Evolutionary conservation across 345 rosid species (phyloP).

Genomic region (Euphorbia pulcherrima): DNA sequence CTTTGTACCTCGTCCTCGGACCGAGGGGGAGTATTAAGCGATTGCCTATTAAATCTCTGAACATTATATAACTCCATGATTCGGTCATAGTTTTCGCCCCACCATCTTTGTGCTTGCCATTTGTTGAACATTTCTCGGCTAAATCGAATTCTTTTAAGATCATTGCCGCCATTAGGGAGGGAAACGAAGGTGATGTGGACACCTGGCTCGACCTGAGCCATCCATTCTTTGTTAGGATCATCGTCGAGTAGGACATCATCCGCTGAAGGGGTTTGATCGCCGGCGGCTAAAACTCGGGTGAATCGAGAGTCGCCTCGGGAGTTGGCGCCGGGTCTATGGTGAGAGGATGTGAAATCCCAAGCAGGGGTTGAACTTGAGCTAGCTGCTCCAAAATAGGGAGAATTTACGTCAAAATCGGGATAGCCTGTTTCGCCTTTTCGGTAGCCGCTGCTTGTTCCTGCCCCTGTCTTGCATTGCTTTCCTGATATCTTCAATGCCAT

Average conservation of each 20-base stretch:
- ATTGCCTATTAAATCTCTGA: slow-evolving; percentile 91
- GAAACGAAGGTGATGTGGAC: slow-evolving; percentile 92
- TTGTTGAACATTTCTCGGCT: slow-evolving; percentile 94
- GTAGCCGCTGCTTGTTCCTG: slow-evolving; percentile 55
- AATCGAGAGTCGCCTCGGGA: slow-evolving; percentile 52
- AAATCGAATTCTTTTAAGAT: slow-evolving; percentile 58
- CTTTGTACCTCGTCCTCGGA: slow-evolving; percentile 94
- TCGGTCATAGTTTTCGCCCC: slow-evolving; percentile 93
- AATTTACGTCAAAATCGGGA: slow-evolving; percentile 69
- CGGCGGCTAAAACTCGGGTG: slow-evolving; percentile 30
- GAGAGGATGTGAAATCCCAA: slow-evolving; percentile 72
- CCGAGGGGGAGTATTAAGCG: slow-evolving; percentile 85
- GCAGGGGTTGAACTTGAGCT: slow-evolving; percentile 90
- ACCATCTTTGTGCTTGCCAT: slow-evolving; percentile 98
- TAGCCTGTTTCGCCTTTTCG: slow-evolving; percentile 57
- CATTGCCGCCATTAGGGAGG: slow-evolving; percentile 87
- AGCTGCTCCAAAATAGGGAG: slow-evolving; percentile 60
- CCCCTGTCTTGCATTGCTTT: slow-evolving; percentile 82
- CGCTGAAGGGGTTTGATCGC: slow-evolving; percentile 48
- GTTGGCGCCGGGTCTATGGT: slow-evolving; percentile 29
- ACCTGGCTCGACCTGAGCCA: slow-evolving; percentile 99
- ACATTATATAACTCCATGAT: slow-evolving; percentile 97
- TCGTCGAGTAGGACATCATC: slow-evolving; percentile 72
- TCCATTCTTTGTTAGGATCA: slow-evolving; percentile 90
- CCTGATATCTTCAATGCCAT: slow-evolving; percentile 89